Conservation (phyloP, 176 grass and related monocot species). For the Pontederia crassipes region DNA sequence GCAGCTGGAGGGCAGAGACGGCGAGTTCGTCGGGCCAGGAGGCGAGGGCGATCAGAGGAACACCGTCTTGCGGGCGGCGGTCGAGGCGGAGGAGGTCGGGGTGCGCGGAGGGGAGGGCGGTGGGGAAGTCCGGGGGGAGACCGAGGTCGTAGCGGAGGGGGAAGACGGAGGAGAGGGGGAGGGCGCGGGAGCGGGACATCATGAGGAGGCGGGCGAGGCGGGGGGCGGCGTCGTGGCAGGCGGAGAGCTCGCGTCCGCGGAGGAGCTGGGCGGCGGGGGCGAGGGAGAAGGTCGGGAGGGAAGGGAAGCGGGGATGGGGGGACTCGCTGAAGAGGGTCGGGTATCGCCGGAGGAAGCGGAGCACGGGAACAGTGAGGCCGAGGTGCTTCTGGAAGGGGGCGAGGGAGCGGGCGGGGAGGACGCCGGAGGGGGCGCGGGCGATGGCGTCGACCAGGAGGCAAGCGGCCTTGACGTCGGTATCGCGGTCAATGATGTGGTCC, state of each 20-base stretch:
- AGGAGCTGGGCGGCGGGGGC: conserved; percentile 36
- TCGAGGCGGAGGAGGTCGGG: conserved; percentile 52
- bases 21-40: conserved; percentile 28
- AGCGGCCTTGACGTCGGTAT: conserved; percentile 67
- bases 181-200: conserved; percentile 50
- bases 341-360: conserved; percentile 87
- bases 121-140: conserved; percentile 55
- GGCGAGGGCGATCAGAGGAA: conserved; percentile 26
- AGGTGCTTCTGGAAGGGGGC: conserved; percentile 61
- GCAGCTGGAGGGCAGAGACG: conserved; percentile 60
- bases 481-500: conserved; percentile 82
- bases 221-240: conserved; percentile 43
- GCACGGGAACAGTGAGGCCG: conserved; percentile 65
- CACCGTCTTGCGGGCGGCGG: conserved; percentile 25
- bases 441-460: conserved; percentile 75
- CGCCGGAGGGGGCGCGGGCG: conserved; percentile 28
- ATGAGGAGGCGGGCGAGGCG: conserved; percentile 76
- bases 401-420: conserved; percentile 56
- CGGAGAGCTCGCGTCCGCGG: conserved; percentile 33
- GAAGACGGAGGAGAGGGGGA: conserved; percentile 52
- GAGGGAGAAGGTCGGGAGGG: conserved; percentile 68
- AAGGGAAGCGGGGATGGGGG: conserved; percentile 62
- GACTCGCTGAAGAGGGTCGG: conserved; percentile 68
- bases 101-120: conserved; percentile 37
- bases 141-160: conserved; percentile 87